These are phyloP conservation scores for Lineolata rhizophorae DNA, from an alignment of 495 filamentous ascomycete species.

Conservation along the genomic window DNA sequence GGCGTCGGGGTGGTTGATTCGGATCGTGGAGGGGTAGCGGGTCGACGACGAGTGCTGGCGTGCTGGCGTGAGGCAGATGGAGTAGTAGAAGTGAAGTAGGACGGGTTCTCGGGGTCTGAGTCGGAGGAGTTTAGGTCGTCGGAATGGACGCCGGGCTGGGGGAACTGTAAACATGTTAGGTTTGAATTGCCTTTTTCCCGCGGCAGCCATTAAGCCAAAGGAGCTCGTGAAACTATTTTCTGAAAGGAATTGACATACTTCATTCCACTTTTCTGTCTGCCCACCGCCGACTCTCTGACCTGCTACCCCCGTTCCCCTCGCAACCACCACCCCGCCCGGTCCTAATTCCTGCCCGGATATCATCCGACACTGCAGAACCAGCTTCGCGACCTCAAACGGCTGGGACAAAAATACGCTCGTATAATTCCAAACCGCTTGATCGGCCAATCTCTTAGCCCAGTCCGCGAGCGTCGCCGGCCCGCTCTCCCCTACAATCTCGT, in stretches of 20 bases:
- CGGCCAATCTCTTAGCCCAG: conserved; percentile 45
- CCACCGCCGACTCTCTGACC: too few relatives aligned
- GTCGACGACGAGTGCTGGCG: conserved; percentile 5
- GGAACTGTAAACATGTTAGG: too few relatives aligned
- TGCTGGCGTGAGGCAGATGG: conserved; percentile 29
- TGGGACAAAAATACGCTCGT: conserved; percentile 65
- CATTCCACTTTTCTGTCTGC: too few relatives aligned
- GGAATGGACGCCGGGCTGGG: too few relatives aligned
- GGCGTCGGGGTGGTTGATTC: conserved; percentile 15
- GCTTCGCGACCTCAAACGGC: conserved; percentile 94
- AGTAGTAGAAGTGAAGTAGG: conserved; percentile 61
- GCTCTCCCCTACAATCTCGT: conserved; percentile 58
- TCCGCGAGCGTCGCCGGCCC: conserved; percentile 45
- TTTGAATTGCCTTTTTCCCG: too few relatives aligned
- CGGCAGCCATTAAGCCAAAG: too few relatives aligned
- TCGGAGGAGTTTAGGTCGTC: conserved; percentile 55
- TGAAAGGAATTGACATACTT: too few relatives aligned
- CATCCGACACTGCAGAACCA: conserved; percentile 44
- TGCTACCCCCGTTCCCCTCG: too few relatives aligned
- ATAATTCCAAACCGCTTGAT: conserved; percentile 75
- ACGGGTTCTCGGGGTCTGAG: conserved; percentile 36
- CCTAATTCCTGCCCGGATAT: not conserved
- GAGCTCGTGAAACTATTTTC: too few relatives aligned
- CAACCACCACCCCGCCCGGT: too few relatives aligned
- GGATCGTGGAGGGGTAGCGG: conserved; percentile 8